Conservation (phyloP, 306 rosid genomes). For the Lathyrus aphaca region DNA sequence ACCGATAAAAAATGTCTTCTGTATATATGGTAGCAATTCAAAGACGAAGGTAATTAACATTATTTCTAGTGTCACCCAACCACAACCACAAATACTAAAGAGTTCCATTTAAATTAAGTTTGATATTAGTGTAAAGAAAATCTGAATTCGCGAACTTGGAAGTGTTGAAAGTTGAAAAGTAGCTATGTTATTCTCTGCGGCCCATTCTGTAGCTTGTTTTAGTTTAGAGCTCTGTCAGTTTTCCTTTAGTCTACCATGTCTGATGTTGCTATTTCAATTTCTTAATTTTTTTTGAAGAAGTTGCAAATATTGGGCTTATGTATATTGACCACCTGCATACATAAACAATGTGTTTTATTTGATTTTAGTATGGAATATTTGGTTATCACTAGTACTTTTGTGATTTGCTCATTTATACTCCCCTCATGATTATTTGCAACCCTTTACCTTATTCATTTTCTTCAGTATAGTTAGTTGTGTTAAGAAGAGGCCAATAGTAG, state of each 20-base stretch:
- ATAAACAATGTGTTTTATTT: slow-evolving; percentile 32
- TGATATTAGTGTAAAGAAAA: not conserved
- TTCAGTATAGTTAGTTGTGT: slow-evolving; percentile 27
- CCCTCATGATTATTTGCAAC: slow-evolving; percentile 28
- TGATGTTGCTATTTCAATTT: slow-evolving; percentile 11
- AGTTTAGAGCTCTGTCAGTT: slow-evolving; percentile 29
- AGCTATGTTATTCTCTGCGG: slow-evolving; percentile 1
- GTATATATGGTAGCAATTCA: slow-evolving; percentile 81
- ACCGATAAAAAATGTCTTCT: slow-evolving; percentile 85
- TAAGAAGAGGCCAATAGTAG: slow-evolving; percentile 29
- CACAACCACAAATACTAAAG: slow-evolving; percentile 24
- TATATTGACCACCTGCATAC: slow-evolving; percentile 9
- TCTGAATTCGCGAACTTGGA: slow-evolving; percentile 26
- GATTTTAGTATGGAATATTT: slow-evolving; percentile 28
- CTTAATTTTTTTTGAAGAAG: not conserved
- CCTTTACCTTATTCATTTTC: slow-evolving; percentile 23
- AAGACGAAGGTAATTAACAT: slow-evolving; percentile 77
- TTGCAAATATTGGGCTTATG: slow-evolving; percentile 18
- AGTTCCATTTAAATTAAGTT: slow-evolving; percentile 28
- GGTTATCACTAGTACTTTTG: slow-evolving; percentile 31
- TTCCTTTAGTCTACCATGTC: slow-evolving; percentile 32
- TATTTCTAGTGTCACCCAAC: slow-evolving; percentile 32
- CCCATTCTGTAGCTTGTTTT: slow-evolving; percentile 26
- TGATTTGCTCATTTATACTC: slow-evolving; percentile 30
- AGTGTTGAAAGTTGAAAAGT: slow-evolving; percentile 26